Conservation (phyloP, 257 asterid genomes). For the Mitragyna speciosa region DNA sequence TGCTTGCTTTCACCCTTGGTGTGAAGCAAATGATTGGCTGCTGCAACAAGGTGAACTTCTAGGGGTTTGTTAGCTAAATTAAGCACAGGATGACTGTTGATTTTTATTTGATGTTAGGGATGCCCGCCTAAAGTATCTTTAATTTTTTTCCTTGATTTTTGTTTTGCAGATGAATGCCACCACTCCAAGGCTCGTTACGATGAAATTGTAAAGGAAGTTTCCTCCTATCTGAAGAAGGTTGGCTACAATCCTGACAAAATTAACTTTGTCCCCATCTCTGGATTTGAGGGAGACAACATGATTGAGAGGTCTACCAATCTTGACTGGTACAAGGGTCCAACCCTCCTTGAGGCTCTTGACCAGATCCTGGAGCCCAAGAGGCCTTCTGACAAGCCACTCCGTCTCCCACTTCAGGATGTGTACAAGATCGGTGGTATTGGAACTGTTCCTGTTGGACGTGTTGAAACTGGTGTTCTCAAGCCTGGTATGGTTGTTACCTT, state of each 20-base stretch:
- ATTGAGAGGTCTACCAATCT: slow-evolving; percentile 77
- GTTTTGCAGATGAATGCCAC: slow-evolving; percentile 72
- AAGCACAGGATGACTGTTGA: not conserved
- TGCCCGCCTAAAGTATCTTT: not conserved
- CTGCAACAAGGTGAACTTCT: slow-evolving; percentile 60
- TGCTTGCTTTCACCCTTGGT: slow-evolving; percentile 82
- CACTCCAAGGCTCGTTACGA: slow-evolving; percentile 77
- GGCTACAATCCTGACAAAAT: slow-evolving; percentile 81
- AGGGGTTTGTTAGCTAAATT: too few species aligned
- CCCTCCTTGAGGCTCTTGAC: slow-evolving; percentile 81
- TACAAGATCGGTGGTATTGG: slow-evolving; percentile 92
- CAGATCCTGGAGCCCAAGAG: slow-evolving; percentile 64
- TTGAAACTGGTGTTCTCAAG: slow-evolving; percentile 62
- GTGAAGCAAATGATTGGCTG: slow-evolving; percentile 84
- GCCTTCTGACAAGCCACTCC: slow-evolving; percentile 79
- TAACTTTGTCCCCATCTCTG: slow-evolving; percentile 68
- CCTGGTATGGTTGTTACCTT: slow-evolving; percentile 77
- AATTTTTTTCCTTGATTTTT: not conserved
- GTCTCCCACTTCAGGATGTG: slow-evolving; percentile 88
- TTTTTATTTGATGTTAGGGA: not conserved
- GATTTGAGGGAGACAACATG: slow-evolving; percentile 71
- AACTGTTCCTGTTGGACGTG: slow-evolving; percentile 78
- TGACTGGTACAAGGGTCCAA: slow-evolving; percentile 90
- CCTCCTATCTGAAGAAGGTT: slow-evolving; percentile 80
- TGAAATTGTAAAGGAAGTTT: slow-evolving; percentile 73